Evolutionary conservation across 2,329 filamentous ascomycete species (phyloP).

Genomic region (Colletotrichum sp.): DNA sequence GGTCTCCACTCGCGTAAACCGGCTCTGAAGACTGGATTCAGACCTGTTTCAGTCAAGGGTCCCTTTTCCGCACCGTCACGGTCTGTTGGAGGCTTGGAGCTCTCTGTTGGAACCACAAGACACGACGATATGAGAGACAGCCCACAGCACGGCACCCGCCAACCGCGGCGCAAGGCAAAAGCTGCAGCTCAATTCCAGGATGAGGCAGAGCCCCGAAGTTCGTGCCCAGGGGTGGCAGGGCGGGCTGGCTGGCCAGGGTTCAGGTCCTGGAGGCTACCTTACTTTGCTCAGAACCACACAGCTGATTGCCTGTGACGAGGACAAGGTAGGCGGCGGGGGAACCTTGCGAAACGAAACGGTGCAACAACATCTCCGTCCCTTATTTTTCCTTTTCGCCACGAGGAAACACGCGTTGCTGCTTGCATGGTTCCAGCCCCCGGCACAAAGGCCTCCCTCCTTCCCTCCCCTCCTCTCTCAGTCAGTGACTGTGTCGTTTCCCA

Average conservation of each 20-base stretch:
- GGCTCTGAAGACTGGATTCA: slow-evolving; percentile 8
- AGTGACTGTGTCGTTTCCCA: neutral
- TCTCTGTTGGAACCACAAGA: neutral
- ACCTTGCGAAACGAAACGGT: slow-evolving; percentile 8
- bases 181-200: slow-evolving; percentile 1
- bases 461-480: neutral
- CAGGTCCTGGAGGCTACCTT: neutral
- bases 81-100: neutral
- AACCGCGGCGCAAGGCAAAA: neutral
- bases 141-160: neutral
- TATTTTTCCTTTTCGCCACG: neutral
- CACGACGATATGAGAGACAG: neutral
- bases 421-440: neutral
- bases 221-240: neutral
- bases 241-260: neutral
- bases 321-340: neutral
- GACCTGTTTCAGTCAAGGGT: slow-evolving; percentile 9
- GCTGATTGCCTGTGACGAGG: neutral
- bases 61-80: neutral
- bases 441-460: neutral
- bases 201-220: neutral
- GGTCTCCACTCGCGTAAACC: neutral
- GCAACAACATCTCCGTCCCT: slow-evolving; percentile 10
- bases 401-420: slow-evolving; percentile 1
- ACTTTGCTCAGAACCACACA: neutral